phyloP scores from a whole-genome alignment of 495 filamentous ascomycete genomes.

The Hyphodiscus hymeniophilus region DNA sequence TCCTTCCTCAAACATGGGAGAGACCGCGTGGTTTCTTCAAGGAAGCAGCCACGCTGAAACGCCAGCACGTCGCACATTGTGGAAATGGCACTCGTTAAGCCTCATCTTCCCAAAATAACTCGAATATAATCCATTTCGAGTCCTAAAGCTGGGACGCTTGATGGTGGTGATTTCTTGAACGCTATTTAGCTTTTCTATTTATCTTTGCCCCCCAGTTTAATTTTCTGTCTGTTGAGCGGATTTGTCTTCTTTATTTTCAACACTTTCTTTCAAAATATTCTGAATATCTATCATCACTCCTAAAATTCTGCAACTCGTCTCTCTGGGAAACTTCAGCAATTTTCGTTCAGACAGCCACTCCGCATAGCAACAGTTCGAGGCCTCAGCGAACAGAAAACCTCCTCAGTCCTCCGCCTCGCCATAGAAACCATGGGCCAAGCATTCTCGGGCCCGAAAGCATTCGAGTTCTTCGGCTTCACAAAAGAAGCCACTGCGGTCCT shows the following conservation, averaged over 20 bases:
- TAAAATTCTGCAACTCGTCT: neutral
- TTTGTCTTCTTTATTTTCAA: neutral
- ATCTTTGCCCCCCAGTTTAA: no score
- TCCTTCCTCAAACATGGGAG: neutral
- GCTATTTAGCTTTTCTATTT: no score
- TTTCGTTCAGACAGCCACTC: no score
- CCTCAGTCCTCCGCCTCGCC: neutral
- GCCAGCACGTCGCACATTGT: slow-evolving; percentile 3
- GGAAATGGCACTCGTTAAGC: slow-evolving; percentile 7
- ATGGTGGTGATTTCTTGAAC: neutral
- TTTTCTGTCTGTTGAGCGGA: slow-evolving; percentile 10
- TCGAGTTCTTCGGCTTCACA: slow-evolving; percentile 23
- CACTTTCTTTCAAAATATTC: neutral
- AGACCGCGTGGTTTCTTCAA: neutral
- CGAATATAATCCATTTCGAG: slow-evolving; percentile 7
- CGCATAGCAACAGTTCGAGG: no score
- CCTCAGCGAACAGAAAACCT: no score
- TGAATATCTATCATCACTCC: neutral
- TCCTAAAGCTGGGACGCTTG: neutral
- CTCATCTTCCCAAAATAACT: slow-evolving; percentile 11
- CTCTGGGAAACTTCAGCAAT: neutral
- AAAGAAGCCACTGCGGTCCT: slow-evolving; percentile 18
- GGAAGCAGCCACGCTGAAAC: slow-evolving; percentile 6
- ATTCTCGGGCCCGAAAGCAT: slow-evolving; percentile 23
- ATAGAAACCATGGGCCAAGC: slow-evolving; percentile 15